Conservation (phyloP, 495 filamentous ascomycete species). For the Trichocladium uniseriatum region DNA sequence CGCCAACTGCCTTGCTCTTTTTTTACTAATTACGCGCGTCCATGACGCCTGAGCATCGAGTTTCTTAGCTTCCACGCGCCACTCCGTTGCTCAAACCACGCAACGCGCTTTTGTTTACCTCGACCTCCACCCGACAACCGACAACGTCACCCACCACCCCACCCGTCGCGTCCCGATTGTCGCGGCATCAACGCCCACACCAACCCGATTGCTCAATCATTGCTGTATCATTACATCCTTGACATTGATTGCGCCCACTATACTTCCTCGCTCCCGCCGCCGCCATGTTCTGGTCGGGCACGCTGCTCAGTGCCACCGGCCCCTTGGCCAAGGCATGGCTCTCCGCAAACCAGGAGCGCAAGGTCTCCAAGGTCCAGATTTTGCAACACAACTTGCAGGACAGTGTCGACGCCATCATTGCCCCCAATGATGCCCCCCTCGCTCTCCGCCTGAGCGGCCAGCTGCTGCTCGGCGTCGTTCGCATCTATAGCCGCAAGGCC, state of each 20-base stretch:
- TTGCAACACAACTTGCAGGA: slow-evolving; percentile 85
- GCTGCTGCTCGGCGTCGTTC: slow-evolving; percentile 85
- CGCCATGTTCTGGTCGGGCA: slow-evolving; percentile 97
- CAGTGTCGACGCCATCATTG: slow-evolving; percentile 89
- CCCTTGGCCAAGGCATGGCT: slow-evolving; percentile 96
- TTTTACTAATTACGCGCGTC: slow-evolving; percentile 10
- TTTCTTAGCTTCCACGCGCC: slow-evolving; percentile 14
- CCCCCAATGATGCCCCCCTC: slow-evolving; percentile 88
- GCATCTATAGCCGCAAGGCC: slow-evolving; percentile 95
- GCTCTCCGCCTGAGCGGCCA: slow-evolving; percentile 89
- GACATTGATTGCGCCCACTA: slow-evolving; percentile 18
- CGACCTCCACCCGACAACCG: slow-evolving; percentile 12
- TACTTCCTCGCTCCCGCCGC: slow-evolving; percentile 30
- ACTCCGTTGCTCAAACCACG: slow-evolving; percentile 26
- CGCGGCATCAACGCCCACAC: slow-evolving; percentile 3
- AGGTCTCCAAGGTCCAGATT: slow-evolving; percentile 90
- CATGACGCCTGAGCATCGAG: neutral
- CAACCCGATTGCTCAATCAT: slow-evolving; percentile 4
- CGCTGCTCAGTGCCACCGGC: slow-evolving; percentile 90
- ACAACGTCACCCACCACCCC: slow-evolving; percentile 4
- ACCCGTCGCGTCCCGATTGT: slow-evolving; percentile 2
- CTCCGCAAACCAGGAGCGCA: slow-evolving; percentile 94
- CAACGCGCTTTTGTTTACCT: slow-evolving; percentile 35
- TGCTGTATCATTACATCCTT: slow-evolving; percentile 16
- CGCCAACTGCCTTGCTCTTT: slow-evolving; percentile 7